Evolutionary conservation across 345 rosid species (phyloP), one percentile per base, ranked within the genome.

Genomic region (Murraya paniculata): DNA sequence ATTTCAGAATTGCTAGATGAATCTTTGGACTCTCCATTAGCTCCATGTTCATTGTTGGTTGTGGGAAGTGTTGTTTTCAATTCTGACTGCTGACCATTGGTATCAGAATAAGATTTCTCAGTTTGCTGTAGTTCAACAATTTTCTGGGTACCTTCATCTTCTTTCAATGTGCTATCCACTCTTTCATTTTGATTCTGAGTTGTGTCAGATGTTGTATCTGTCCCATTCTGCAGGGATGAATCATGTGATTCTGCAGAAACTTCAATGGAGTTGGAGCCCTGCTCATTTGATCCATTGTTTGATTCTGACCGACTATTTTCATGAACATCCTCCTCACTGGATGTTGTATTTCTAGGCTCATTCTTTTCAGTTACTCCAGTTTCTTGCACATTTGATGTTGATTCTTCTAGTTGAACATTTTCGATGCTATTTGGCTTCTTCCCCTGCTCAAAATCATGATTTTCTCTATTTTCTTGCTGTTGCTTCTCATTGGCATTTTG

Each of bases 11-110:
- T 82, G 48, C 77, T 27, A 3, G 76, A 74, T 58, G 84, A 71
- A 50, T 71, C 85, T 68, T 65, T 74, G 28, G 84, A 81, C 62
- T 85, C 84, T 80, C 70, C 84, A 74, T 77, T 78, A 73, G 70
- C 59, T 41, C 79, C 85, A 72, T 70, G 87, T 68, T 73, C 81
- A 60, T 41, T 81, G 60, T 85, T 84, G 0, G 86, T 82, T 60
- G 84, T 82, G 24, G 88, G 83, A 84, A 74, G 75, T 50, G 79
- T 72, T 60, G 61, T 83, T 53, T 77, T 80, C 68, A 83, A 66
- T 84, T 81, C 86, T 68, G 90, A 81, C 77, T 83, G 90, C 68
- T 83, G 82, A 78, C 84, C 86, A 62, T 81, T 81, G 67, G 85
- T 76, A 78, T 65, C 89, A 24, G 88, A 83, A 36, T 80, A 85